Evolutionary conservation across 176 grass and related monocot genomes (phyloP).

Genomic region (Rhynchospora tenuis): DNA sequence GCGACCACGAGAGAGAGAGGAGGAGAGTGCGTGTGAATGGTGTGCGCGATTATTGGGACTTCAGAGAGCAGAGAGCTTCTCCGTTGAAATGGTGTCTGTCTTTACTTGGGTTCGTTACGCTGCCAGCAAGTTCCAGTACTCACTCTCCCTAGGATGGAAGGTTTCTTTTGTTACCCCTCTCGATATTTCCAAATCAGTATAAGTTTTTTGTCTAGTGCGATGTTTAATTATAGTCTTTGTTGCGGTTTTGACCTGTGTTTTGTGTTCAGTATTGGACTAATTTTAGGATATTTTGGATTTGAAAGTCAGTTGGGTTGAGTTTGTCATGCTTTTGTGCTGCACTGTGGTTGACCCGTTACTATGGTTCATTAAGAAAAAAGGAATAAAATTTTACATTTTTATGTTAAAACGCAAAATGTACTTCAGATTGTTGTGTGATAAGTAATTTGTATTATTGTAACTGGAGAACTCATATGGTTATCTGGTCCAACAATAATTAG

Average conservation of each 20-base stretch:
- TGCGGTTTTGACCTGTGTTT: not conserved
- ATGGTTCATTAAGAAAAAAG: not conserved
- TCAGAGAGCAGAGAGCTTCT: not conserved
- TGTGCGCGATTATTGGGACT: not conserved
- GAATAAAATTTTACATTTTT: not conserved
- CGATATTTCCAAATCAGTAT: not conserved
- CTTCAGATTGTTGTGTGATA: not conserved
- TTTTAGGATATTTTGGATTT: not conserved
- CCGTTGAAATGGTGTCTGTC: slow-evolving; percentile 53
- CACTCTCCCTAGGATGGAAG: slow-evolving; percentile 62
- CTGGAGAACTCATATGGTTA: too few species aligned
- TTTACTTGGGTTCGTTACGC: slow-evolving; percentile 89
- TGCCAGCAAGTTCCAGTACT: slow-evolving; percentile 78
- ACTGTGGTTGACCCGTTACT: too few species aligned
- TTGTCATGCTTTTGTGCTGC: too few species aligned
- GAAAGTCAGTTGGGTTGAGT: not conserved
- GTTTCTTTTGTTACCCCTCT: slow-evolving; percentile 7
- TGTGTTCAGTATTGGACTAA: not conserved
- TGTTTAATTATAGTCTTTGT: not conserved
- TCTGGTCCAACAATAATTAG: not conserved
- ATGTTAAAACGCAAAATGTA: not conserved
- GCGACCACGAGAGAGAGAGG: not conserved
- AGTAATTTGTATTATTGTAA: too few species aligned
- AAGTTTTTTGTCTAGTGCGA: not conserved
- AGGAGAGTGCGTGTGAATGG: not conserved